Percentiles rank a stretch among this genome's conserved stretches.
Conservation (phyloP, 2,329 filamentous ascomycete genomes). For the Pseudocercospora fijiensis region DNA sequence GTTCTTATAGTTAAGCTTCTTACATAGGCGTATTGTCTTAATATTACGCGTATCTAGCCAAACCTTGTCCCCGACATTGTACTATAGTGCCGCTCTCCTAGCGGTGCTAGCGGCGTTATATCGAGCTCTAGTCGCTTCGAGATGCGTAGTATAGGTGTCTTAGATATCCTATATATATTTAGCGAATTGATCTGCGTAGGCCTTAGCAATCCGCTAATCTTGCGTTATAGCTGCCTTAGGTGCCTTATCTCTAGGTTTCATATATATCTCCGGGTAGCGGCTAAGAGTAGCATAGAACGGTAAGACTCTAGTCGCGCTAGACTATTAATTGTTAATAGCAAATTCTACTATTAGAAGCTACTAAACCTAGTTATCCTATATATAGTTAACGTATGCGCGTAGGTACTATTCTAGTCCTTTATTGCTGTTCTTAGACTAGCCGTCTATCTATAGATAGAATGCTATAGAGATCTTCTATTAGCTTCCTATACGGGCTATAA, state of each 20-base stretch:
- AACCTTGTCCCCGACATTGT: not conserved
- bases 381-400: conserved; percentile 6
- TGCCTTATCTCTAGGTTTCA: not conserved
- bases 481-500: not conserved
- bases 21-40: not conserved
- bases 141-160: too few species aligned
- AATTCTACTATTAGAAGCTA: not conserved
- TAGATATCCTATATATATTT: not conserved
- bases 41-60: not conserved
- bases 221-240: not conserved
- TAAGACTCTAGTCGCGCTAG: not conserved
- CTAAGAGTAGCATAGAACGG: not conserved
- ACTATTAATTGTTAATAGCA: not conserved
- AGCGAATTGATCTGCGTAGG: not conserved
- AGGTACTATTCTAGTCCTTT: too few species aligned
- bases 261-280: not conserved
- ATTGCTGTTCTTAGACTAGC: conserved; percentile 1
- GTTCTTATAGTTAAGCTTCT: conserved; percentile 4
- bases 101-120: not conserved
- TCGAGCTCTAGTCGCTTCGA: not conserved
- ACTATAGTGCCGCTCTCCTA: not conserved
- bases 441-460: conserved; percentile 1
- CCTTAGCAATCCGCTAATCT: not conserved
- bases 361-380: conserved; percentile 1
- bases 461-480: not conserved